Conservation (phyloP, 106 monocot genomes). For the Phalaenopsis aphrodite region DNA sequence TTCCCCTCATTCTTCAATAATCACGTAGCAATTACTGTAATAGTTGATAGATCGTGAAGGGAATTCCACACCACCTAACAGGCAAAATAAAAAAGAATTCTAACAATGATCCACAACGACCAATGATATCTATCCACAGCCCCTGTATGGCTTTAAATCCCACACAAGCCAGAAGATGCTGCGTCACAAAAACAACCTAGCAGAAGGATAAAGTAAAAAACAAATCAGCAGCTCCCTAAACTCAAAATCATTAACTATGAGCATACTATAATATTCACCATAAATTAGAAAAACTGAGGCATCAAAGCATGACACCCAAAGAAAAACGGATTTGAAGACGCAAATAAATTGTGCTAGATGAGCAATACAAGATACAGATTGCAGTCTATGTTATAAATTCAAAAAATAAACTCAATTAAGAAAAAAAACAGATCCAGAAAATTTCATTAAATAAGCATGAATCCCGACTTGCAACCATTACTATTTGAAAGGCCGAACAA, state of each 20-base stretch:
- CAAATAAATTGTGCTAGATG: no score
- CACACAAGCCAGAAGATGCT: not conserved
- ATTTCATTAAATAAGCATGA: not conserved
- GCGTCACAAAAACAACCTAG: not conserved
- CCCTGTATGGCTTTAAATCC: not conserved
- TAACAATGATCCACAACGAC: not conserved
- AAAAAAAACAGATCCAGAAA: no score
- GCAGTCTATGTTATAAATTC: no score
- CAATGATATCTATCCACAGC: not conserved
- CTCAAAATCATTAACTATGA: not conserved
- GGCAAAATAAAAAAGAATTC: not conserved
- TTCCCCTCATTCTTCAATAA: conserved; percentile 34
- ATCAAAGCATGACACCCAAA: not conserved
- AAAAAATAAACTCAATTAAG: no score
- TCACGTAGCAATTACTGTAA: not conserved
- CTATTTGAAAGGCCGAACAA: not conserved
- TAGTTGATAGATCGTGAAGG: not conserved
- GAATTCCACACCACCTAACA: not conserved
- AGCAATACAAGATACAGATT: no score
- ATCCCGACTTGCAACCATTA: not conserved
- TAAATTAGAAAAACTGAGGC: not conserved
- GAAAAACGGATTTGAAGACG: no score
- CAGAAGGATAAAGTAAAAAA: not conserved
- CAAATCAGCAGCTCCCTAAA: not conserved
- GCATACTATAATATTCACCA: not conserved